phyloP scores from a whole-genome alignment of 2,329 filamentous ascomycete genomes.

The Colletotrichum spaethianum region DNA sequence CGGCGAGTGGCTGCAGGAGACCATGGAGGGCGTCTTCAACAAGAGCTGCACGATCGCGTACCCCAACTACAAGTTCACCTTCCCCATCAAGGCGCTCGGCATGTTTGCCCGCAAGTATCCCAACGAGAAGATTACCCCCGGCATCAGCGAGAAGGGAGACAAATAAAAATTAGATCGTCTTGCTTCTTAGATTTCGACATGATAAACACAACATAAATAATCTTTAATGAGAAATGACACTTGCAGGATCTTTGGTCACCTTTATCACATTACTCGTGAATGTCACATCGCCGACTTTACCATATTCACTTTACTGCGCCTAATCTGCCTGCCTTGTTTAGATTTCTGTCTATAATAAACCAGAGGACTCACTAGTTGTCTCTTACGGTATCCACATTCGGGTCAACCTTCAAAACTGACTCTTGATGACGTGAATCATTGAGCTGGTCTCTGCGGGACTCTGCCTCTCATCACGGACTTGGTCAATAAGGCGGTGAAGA shows the following conservation, averaged over 20 bases:
- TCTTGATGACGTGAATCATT: too few species aligned
- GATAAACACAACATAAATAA: slow-evolving; percentile 14
- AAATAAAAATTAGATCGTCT: not conserved
- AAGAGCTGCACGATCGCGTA: slow-evolving; percentile 99
- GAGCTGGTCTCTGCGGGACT: too few species aligned
- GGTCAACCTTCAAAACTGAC: too few species aligned
- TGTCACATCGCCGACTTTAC: too few species aligned
- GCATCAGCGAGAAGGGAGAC: slow-evolving; percentile 32
- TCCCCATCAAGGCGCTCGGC: slow-evolving; percentile 92
- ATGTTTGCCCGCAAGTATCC: slow-evolving; percentile 86
- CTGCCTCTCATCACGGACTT: not conserved
- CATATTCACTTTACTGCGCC: too few species aligned
- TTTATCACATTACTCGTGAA: too few species aligned
- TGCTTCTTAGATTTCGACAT: not conserved
- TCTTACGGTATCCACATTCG: too few species aligned
- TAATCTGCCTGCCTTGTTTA: too few species aligned
- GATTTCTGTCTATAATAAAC: too few species aligned
- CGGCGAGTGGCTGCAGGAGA: slow-evolving; percentile 95
- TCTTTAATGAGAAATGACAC: slow-evolving; percentile 11
- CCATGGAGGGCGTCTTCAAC: slow-evolving; percentile 98
- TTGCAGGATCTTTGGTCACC: not conserved
- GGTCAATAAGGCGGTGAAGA: not conserved
- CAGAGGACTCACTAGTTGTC: too few species aligned
- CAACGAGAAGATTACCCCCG: slow-evolving; percentile 66
- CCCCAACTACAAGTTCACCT: slow-evolving; percentile 98